phyloP scores from a whole-genome alignment of 306 rosid genomes.

The Trifolium subterraneum region DNA sequence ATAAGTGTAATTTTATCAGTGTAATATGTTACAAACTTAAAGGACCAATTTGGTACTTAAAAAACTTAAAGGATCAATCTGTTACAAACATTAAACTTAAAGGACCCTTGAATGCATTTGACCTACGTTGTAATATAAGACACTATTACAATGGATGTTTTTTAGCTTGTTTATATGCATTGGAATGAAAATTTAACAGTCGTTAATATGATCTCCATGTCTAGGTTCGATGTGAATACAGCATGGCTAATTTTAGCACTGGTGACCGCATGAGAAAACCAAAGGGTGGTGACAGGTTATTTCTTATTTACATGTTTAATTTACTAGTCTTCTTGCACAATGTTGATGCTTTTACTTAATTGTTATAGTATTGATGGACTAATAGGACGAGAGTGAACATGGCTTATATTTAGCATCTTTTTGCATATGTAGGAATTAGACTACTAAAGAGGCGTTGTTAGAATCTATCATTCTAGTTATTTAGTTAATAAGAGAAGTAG shows the following conservation, averaged over 20 bases:
- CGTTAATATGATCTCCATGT: not conserved
- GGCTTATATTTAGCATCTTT: no score
- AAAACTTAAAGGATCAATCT: no score
- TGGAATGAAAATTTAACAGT: not conserved
- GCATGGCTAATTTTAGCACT: constrained; percentile 90
- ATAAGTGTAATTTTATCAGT: no score
- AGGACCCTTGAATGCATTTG: no score
- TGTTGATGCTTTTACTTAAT: not conserved
- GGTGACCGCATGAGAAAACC: constrained; percentile 90
- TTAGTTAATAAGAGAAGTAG: not conserved
- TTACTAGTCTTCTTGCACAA: not conserved
- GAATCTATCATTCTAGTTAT: not conserved
- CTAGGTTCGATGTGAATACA: constrained; percentile 87
- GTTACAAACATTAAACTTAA: no score
- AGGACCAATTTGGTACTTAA: no score
- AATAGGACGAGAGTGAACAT: no score
- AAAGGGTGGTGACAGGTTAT: constrained; percentile 88
- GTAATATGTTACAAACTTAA: no score
- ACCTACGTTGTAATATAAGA: no score
- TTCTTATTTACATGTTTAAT: constrained; percentile 18
- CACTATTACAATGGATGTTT: not conserved
- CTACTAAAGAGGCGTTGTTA: no score
- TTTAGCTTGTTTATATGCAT: not conserved
- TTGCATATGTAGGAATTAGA: no score
- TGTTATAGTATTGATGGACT: no score